Percentiles rank a stretch among this genome's conserved stretches.
phyloP scores from a whole-genome alignment of 1,139 yeast genomes.

The Hansenula sp. region DNA sequence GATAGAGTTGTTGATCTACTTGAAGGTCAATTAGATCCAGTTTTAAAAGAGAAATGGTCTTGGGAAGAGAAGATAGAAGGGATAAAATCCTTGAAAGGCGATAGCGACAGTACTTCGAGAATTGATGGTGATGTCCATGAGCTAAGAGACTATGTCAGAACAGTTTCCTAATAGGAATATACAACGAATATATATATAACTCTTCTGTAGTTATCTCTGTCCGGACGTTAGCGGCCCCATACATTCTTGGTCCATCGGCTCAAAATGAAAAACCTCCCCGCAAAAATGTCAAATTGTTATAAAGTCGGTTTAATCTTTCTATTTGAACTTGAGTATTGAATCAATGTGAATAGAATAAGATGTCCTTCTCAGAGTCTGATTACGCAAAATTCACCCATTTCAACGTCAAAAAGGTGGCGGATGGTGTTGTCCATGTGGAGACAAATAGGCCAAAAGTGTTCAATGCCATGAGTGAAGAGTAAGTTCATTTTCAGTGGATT shows the following conservation, averaged over 20 bases:
- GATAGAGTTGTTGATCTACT: slow-evolving; percentile 28
- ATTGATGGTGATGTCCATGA: slow-evolving; percentile 6
- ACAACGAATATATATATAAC: neutral
- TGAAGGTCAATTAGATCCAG: slow-evolving; percentile 11
- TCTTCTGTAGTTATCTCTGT: too few relatives aligned
- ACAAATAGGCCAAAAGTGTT: slow-evolving; percentile 59
- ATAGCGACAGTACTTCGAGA: slow-evolving; percentile 9
- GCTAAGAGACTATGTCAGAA: neutral
- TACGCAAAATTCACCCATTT: slow-evolving; percentile 25
- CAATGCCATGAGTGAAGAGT: slow-evolving; percentile 51
- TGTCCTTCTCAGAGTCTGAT: neutral
- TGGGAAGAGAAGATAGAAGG: slow-evolving; percentile 9
- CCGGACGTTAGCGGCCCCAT: too few relatives aligned
- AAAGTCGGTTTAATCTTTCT: too few relatives aligned
- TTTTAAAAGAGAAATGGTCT: slow-evolving; percentile 7
- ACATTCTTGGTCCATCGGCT: neutral
- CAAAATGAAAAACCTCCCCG: neutral
- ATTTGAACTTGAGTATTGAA: too few relatives aligned
- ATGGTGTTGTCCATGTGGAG: slow-evolving; percentile 54
- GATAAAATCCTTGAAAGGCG: slow-evolving; percentile 5
- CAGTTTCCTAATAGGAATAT: too few relatives aligned
- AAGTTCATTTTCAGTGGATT: neutral
- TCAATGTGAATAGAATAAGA: neutral
- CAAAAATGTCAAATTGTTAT: neutral
- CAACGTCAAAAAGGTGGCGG: slow-evolving; percentile 36